phyloP scores from a whole-genome alignment of 2,329 filamentous ascomycete species.

The Phyllosticta paracitricarpa region DNA sequence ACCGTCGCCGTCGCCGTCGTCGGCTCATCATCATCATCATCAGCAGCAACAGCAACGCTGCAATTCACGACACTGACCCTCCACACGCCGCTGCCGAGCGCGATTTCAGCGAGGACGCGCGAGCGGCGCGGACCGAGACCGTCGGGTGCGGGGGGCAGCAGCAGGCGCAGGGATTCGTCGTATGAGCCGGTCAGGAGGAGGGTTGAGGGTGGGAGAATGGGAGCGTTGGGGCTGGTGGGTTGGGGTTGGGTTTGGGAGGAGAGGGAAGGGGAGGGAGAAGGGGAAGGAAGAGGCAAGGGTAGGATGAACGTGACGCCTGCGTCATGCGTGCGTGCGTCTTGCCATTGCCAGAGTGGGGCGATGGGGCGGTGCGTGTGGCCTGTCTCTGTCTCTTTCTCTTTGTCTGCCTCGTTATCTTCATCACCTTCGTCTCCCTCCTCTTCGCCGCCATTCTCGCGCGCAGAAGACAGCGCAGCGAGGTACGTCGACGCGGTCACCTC shows the following conservation, averaged over 20 bases:
- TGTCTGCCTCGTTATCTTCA: not conserved
- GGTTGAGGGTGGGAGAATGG: conserved; percentile 25
- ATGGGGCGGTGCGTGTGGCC: not conserved
- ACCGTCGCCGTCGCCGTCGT: not conserved
- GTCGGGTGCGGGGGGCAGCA: conserved; percentile 33
- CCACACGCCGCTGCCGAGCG: conserved; percentile 80
- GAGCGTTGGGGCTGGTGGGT: too few species aligned
- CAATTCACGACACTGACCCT: conserved; percentile 54
- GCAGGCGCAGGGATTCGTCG: conserved; percentile 70
- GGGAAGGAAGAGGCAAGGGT: conserved; percentile 40
- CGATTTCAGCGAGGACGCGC: conserved; percentile 50
- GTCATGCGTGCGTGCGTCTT: conserved; percentile 53
- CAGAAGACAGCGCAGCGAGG: not conserved
- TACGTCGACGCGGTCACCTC: not conserved
- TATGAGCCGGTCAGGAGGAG: conserved; percentile 82
- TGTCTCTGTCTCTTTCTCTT: not conserved
- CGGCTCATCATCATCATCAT: conserved; percentile 13
- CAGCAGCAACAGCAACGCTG: conserved; percentile 4
- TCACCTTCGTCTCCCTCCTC: not conserved
- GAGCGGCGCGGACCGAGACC: conserved; percentile 20
- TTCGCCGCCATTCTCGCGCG: not conserved
- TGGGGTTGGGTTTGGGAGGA: not conserved
- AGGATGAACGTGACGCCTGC: conserved; percentile 84
- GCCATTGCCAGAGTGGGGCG: conserved; percentile 21
- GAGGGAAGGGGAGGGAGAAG: conserved; percentile 31